phyloP scores from a whole-genome alignment of 805 yeast genomes.

The Ogataea henricii region DNA sequence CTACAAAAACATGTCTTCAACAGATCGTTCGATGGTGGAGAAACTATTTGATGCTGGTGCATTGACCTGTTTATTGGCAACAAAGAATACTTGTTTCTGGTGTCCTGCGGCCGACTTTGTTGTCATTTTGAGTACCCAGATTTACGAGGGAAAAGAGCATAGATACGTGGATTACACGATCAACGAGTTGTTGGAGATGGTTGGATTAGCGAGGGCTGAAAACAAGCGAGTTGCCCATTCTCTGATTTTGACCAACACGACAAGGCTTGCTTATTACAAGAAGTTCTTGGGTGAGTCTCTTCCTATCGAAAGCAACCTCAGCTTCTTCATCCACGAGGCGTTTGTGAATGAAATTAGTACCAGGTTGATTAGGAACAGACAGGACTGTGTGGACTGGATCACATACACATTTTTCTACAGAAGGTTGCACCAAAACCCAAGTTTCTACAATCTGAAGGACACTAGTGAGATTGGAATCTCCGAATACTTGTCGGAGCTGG shows the following conservation, averaged over 20 bases:
- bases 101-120: slow-evolving; percentile 58
- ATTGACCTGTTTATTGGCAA: slow-evolving; percentile 58
- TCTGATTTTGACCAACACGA: slow-evolving; percentile 55
- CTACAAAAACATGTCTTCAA: slow-evolving; percentile 55
- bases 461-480: slow-evolving; percentile 69
- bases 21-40: slow-evolving; percentile 58
- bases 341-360: slow-evolving; percentile 75
- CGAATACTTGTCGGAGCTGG: slow-evolving; percentile 78
- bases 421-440: slow-evolving; percentile 79
- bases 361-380: slow-evolving; percentile 62
- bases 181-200: slow-evolving; percentile 65
- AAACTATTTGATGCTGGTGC: slow-evolving; percentile 51
- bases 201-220: slow-evolving; percentile 42
- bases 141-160: slow-evolving; percentile 72
- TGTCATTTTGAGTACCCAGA: slow-evolving; percentile 69
- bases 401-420: slow-evolving; percentile 83
- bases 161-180: slow-evolving; percentile 69
- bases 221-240: slow-evolving; percentile 42
- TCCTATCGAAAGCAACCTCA: slow-evolving; percentile 81
- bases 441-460: slow-evolving; percentile 80
- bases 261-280: slow-evolving; percentile 63
- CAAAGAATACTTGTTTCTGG: slow-evolving; percentile 55
- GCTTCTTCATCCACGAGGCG: slow-evolving; percentile 60
- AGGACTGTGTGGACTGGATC: slow-evolving; percentile 89
- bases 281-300: slow-evolving; percentile 72